Evolutionary conservation across 2,329 filamentous ascomycete species (phyloP).

Genomic region (Plectosphaerella plurivora): DNA sequence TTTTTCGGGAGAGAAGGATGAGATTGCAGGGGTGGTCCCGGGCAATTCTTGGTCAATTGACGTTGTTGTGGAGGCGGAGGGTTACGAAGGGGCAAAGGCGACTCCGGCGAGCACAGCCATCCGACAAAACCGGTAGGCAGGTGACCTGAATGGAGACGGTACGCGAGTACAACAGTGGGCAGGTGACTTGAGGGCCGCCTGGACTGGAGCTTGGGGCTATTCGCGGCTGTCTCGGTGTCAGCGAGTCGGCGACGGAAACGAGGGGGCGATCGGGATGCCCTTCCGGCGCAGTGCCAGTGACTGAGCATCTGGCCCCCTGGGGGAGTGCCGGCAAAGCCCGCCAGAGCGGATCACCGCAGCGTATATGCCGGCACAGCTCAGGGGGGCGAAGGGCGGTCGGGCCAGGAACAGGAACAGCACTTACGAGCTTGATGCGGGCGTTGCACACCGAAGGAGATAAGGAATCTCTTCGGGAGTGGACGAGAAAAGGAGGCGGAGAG

Average conservation of each 20-base stretch:
- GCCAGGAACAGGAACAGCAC: no score
- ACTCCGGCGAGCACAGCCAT: constrained; percentile 13
- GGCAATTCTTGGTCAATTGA: background rate
- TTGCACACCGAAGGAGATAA: background rate
- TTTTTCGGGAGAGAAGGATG: background rate
- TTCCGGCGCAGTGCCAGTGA: no score
- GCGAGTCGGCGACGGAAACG: no score
- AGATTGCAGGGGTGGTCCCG: background rate
- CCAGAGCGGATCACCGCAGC: no score
- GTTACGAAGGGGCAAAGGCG: constrained; percentile 5
- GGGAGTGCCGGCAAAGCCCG: no score
- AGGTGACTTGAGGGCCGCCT: background rate
- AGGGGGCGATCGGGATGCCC: no score
- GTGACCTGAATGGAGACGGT: background rate
- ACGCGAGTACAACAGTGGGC: background rate
- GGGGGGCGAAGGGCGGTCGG: no score
- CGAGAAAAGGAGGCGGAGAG: background rate
- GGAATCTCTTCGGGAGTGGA: background rate
- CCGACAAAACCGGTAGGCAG: constrained; percentile 3
- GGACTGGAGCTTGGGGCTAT: background rate
- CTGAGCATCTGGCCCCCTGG: no score
- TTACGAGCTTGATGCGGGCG: no score
- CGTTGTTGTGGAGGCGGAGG: background rate
- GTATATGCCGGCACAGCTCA: no score
- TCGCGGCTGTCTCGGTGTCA: background rate